These are phyloP conservation scores for Lecanicillium sp. DNA, from an alignment of 2,329 filamentous ascomycete genomes.

Conservation along the genomic window DNA sequence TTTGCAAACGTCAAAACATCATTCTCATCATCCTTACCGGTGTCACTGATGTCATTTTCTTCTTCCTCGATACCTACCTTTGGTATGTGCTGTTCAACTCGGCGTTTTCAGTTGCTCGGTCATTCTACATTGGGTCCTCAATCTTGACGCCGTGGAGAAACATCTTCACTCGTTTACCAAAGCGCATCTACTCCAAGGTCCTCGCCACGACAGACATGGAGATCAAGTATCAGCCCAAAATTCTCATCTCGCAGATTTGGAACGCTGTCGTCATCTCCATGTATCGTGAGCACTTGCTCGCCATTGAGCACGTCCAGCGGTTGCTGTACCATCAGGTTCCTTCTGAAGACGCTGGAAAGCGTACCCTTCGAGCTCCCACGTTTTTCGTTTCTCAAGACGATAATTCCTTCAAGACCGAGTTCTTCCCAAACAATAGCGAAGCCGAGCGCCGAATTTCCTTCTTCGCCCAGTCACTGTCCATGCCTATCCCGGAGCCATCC, in stretches of 20 bases:
- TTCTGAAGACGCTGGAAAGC: slow-evolving; percentile 96
- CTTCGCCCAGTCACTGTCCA: slow-evolving; percentile 95
- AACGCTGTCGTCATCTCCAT: slow-evolving; percentile 99
- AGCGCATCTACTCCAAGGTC: slow-evolving; percentile 98
- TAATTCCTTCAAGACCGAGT: slow-evolving; percentile 98
- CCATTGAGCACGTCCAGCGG: slow-evolving; percentile 98
- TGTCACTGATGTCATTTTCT: slow-evolving; percentile 87
- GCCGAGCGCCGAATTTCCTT: slow-evolving; percentile 97
- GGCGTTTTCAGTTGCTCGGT: slow-evolving; percentile 85
- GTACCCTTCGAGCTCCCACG: slow-evolving; percentile 86
- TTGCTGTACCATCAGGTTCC: slow-evolving; percentile 97
- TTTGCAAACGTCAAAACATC: slow-evolving; percentile 76
- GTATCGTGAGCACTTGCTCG: slow-evolving; percentile 95
- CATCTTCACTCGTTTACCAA: slow-evolving; percentile 93
- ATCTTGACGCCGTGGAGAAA: slow-evolving; percentile 99
- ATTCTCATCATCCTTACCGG: slow-evolving; percentile 84
- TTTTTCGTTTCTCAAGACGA: slow-evolving; percentile 99
- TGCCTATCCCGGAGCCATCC: slow-evolving; percentile 90
- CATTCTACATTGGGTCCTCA: slow-evolving; percentile 96
- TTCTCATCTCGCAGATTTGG: slow-evolving; percentile 97
- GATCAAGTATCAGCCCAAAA: slow-evolving; percentile 99
- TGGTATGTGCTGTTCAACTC: slow-evolving; percentile 97
- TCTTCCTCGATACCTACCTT: slow-evolving; percentile 97
- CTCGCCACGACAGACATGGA: slow-evolving; percentile 98
- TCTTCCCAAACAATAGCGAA: slow-evolving; percentile 90